Conservation (phyloP, 78 protist species). For the Dictyostelium firmibasis region DNA sequence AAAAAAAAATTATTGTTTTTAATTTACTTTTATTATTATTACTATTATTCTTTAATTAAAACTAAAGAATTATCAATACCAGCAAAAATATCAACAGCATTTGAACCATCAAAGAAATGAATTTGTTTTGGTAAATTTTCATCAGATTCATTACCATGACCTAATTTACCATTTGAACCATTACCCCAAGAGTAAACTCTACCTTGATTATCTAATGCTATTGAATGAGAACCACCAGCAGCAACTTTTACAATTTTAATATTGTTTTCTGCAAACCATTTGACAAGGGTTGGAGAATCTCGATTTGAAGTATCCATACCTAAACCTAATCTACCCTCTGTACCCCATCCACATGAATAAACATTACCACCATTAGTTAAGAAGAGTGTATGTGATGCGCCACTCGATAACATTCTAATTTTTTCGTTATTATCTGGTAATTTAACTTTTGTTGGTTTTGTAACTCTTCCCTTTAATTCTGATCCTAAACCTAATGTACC, state of each 20-base stretch:
- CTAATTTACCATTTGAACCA: constrained; percentile 65
- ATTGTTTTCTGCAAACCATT: constrained; percentile 9
- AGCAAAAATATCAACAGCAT: constrained; percentile 9
- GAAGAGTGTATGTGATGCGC: constrained; percentile 54
- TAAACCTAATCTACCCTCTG: constrained; percentile 59
- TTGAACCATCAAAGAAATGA: background rate
- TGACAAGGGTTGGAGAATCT: background rate
- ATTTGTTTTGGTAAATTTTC: constrained; percentile 28
- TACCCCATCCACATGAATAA: constrained; percentile 69
- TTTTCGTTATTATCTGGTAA: background rate
- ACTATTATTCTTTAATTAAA: background rate
- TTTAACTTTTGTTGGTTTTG: constrained; percentile 30
- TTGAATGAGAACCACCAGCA: constrained; percentile 48
- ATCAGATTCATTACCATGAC: constrained; percentile 13
- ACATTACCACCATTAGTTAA: background rate
- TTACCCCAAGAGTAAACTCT: constrained; percentile 39
- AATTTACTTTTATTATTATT: background rate
- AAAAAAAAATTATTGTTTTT: background rate
- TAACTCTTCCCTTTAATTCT: constrained; percentile 16
- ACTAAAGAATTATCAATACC: constrained; percentile 63
- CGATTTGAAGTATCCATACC: constrained; percentile 57
- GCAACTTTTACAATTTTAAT: constrained; percentile 40
- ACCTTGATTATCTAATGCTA: constrained; percentile 12
- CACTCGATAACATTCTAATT: constrained; percentile 6
- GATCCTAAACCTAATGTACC: constrained; percentile 45